A percentile compares a stretch with the other conserved stretches of the same genome.
Evolutionary conservation across 331 rosid genomes (phyloP).

Genomic region (Malus hybrid): DNA sequence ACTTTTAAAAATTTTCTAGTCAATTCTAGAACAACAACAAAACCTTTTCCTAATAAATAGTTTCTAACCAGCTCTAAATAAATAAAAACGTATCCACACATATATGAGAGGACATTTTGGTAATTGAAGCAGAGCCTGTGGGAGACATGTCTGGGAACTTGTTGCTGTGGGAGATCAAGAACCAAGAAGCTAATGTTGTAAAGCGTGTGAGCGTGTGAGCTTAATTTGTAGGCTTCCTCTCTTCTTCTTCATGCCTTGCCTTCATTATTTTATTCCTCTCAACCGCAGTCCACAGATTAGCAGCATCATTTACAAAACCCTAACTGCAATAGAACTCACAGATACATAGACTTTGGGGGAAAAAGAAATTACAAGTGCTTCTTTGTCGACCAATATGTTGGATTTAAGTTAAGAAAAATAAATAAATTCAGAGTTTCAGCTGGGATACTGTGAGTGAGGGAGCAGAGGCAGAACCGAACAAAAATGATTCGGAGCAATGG

Average conservation of each 20-base stretch:
- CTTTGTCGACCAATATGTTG: background rate
- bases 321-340: constrained; percentile 1
- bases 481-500: too few relatives aligned
- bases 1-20: too few relatives aligned
- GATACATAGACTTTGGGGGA: background rate
- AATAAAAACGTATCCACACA: background rate
- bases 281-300: background rate
- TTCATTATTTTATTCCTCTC: background rate
- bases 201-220: background rate
- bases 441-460: too few relatives aligned
- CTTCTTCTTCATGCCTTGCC: constrained; percentile 13
- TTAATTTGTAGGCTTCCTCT: background rate
- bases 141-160: constrained; percentile 48
- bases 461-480: too few relatives aligned
- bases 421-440: background rate
- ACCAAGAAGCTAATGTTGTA: constrained; percentile 26
- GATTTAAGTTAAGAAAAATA: background rate
- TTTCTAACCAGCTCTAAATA: background rate
- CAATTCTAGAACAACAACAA: background rate
- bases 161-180: constrained; percentile 26
- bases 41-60: too few relatives aligned
- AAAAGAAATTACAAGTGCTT: background rate
- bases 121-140: constrained; percentile 15
- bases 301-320: constrained; percentile 22
- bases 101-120: constrained; percentile 16